A percentile compares a stretch with the other conserved stretches of the same genome.
phyloP scores from a whole-genome alignment of 805 yeast species.

The Torulaspora quercuum region DNA sequence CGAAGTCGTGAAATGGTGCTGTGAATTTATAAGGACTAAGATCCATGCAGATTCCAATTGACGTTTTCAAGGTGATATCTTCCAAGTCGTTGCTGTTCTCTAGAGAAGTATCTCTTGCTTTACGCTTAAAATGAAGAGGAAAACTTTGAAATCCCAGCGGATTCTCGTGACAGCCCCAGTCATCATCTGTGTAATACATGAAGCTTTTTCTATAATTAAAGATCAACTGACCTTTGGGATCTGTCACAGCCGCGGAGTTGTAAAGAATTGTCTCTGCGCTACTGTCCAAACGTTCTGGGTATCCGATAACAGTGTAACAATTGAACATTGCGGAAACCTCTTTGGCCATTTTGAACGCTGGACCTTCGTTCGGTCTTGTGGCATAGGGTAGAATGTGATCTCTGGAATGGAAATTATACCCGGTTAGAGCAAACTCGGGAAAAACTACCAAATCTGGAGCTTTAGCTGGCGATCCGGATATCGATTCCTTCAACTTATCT shows the following conservation, averaged over 20 bases:
- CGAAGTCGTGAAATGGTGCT: constrained; percentile 73
- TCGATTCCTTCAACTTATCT: constrained; percentile 24
- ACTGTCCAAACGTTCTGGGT: constrained; percentile 54
- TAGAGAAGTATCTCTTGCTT: constrained; percentile 9
- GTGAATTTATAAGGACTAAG: constrained; percentile 79
- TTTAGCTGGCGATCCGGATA: constrained; percentile 8
- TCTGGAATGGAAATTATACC: constrained; percentile 61
- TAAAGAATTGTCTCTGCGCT: constrained; percentile 39
- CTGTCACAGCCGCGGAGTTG: constrained; percentile 68
- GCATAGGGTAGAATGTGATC: constrained; percentile 59
- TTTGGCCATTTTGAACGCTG: constrained; percentile 54
- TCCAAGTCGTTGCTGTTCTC: constrained; percentile 16
- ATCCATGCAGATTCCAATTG: constrained; percentile 93
- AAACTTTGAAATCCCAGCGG: constrained; percentile 57
- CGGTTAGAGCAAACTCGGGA: constrained; percentile 83
- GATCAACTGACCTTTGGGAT: constrained; percentile 54
- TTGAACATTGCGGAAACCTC: constrained; percentile 46
- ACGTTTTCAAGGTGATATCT: constrained; percentile 40
- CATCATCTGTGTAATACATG: constrained; percentile 72
- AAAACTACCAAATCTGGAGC: constrained; percentile 66
- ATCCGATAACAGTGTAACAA: constrained; percentile 76
- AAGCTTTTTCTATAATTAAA: constrained; percentile 73
- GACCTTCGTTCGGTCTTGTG: constrained; percentile 40
- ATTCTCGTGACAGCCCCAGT: constrained; percentile 75
- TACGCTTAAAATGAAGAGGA: constrained; percentile 37